phyloP scores from a whole-genome alignment of 192 early-diverging fungal genomes.

The Bifiguratus adelaidae region DNA sequence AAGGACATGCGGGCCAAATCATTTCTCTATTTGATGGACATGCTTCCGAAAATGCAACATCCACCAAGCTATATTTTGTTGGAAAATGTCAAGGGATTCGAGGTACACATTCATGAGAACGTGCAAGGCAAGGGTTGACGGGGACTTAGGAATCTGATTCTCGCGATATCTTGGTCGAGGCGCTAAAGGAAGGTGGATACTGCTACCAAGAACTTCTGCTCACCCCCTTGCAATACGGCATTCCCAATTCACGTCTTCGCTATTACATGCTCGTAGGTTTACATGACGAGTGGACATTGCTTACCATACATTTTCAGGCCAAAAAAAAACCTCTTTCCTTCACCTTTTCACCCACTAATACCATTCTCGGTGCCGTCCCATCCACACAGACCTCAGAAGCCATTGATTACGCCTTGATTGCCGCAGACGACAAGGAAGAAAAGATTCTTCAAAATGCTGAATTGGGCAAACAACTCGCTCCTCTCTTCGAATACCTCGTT shows the following conservation, averaged over 20 bases:
- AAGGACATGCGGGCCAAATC: constrained; percentile 61
- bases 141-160: constrained; percentile 35
- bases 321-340: constrained; percentile 24
- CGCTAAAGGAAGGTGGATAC: constrained; percentile 40
- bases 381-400: constrained; percentile 8
- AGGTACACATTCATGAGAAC: constrained; percentile 24
- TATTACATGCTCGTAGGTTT: constrained; percentile 57
- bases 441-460: constrained; percentile 5
- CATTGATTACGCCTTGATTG: constrained; percentile 23
- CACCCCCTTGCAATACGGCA: constrained; percentile 61
- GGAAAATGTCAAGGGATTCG: constrained; percentile 80
- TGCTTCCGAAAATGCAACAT: constrained; percentile 40
- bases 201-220: constrained; percentile 63
- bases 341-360: constrained; percentile 18
- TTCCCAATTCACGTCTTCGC: constrained; percentile 70
- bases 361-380: constrained; percentile 28
- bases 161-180: constrained; percentile 32
- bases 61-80: constrained; percentile 56
- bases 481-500: constrained; percentile 30
- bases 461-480: constrained; percentile 9
- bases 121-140: not conserved
- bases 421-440: constrained; percentile 7
- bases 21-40: constrained; percentile 60
- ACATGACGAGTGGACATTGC: not conserved
- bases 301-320: constrained; percentile 1